Evolutionary conservation across 257 asterid genomes (phyloP).

Genomic region (Gentiana straminea): DNA sequence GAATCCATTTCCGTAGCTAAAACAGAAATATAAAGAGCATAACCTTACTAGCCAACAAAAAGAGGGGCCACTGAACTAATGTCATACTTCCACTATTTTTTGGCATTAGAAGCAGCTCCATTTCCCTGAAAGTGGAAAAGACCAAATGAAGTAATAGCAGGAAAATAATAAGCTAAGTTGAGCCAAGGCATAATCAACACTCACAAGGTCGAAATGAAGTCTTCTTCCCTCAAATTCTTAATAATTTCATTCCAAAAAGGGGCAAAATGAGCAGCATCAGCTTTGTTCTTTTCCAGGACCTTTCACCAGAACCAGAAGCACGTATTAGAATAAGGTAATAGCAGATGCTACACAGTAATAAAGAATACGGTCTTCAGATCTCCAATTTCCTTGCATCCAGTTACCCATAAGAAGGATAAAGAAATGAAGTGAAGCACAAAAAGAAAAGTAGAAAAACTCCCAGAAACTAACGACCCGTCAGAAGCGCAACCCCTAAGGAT

Average conservation of each 20-base stretch:
- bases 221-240: conserved; percentile 88
- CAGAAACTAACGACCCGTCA: too few species aligned
- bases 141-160: conserved; percentile 4
- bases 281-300: conserved; percentile 52
- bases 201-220: conserved; percentile 67
- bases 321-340: too few species aligned
- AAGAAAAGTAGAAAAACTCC: too few species aligned
- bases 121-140: conserved; percentile 44
- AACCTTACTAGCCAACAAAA: conserved; percentile 96
- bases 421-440: too few species aligned
- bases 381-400: too few species aligned
- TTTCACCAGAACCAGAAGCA: conserved; percentile 18
- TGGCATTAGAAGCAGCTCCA: conserved; percentile 93
- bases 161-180: conserved; percentile 5
- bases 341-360: too few species aligned
- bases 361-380: too few species aligned
- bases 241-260: conserved; percentile 97
- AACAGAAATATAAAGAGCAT: not conserved
- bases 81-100: conserved; percentile 54
- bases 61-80: conserved; percentile 96
- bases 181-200: conserved; percentile 16
- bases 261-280: conserved; percentile 82
- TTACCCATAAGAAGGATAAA: too few species aligned
- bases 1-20: not conserved
- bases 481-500: too few species aligned